Base-by-base conservation (phyloP, 1,284 basidiomycete genomes). In the Rhodotorula sp. region DNA sequence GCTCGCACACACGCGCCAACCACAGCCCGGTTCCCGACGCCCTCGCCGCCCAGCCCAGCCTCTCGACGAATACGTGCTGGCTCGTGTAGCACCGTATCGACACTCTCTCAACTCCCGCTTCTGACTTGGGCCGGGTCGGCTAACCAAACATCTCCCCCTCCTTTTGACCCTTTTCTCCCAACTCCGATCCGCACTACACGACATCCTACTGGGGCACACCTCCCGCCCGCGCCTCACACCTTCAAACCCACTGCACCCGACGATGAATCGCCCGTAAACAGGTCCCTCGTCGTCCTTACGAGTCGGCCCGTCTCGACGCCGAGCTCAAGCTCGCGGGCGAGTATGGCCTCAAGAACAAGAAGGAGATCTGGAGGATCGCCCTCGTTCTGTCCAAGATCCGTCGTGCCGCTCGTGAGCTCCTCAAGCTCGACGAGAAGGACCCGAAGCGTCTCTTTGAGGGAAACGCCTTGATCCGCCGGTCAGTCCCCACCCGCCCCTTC, bases 261-360 rank as follows among this genome's bases (percentile, higher is more conserved):
- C 26, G 2, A 26, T 57, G 28, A 38, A 16, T 19, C 56, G 31
- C 19, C 56, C 4, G 10, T 12, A 93, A 93, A 87, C 94, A 95
- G 88, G 94, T 98, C 87, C 95, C 95, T 81, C 93, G 90, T 87
- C 90, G 95, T 83, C 91, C 95, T 82, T 98, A 90, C 85, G 94
- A 92, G 86, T 92, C 93, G 76, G 92, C 95, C 82, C 94, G 95
- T 85, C 93, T 99, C 85, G 95, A 99, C 86, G 89, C 92, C 79
- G 97, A 99, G 88, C 88, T 99, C 82, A 99, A 98, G 93, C 93
- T 98, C 84, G 94, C 94, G 75, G 95, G 95, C 85, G 97, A 99
- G 87, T 99, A 95, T 87, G 95, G 95, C 84, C 92, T 99, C 81
- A 92, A 95, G 84, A 99, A 98, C 92, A 99, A 99, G 89, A 92